Evolutionary conservation across 148 eudicot genomes (phyloP).

Genomic region (Nyssa sinensis): DNA sequence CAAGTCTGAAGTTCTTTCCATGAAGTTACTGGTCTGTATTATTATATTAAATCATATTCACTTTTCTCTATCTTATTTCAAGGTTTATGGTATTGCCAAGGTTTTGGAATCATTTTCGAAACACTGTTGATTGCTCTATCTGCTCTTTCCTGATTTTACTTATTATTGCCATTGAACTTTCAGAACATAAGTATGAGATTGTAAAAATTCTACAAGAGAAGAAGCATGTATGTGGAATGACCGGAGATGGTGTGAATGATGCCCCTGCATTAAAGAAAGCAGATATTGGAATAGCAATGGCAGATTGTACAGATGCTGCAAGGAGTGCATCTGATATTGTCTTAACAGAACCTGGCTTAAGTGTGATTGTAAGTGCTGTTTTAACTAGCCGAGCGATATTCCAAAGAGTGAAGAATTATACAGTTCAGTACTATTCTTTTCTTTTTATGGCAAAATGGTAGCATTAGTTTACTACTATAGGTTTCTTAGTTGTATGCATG

Average conservation of each 20-base stretch:
- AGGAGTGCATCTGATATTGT: conserved; percentile 72
- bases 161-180: conserved; percentile 7
- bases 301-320: conserved; percentile 77
- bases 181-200: conserved; percentile 71
- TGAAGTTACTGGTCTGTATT: no score
- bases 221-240: conserved; percentile 70
- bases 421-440: conserved; percentile 30
- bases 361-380: conserved; percentile 66
- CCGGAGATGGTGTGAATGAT: conserved; percentile 76
- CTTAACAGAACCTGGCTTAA: conserved; percentile 76
- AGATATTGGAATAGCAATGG: conserved; percentile 75
- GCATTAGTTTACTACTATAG: neutral
- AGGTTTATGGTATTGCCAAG: neutral
- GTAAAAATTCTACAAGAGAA: conserved; percentile 68
- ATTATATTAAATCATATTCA: neutral
- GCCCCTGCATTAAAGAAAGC: conserved; percentile 80
- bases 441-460: conserved; percentile 1
- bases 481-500: neutral
- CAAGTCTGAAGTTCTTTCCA: neutral
- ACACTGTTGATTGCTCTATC: neutral
- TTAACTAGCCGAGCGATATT: conserved; percentile 76
- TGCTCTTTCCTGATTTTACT: conserved; percentile 13
- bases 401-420: conserved; percentile 76
- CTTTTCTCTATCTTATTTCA: neutral
- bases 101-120: neutral